Conservation (phyloP, 805 yeast genomes). For the Blastobotrys chiropterorum region DNA sequence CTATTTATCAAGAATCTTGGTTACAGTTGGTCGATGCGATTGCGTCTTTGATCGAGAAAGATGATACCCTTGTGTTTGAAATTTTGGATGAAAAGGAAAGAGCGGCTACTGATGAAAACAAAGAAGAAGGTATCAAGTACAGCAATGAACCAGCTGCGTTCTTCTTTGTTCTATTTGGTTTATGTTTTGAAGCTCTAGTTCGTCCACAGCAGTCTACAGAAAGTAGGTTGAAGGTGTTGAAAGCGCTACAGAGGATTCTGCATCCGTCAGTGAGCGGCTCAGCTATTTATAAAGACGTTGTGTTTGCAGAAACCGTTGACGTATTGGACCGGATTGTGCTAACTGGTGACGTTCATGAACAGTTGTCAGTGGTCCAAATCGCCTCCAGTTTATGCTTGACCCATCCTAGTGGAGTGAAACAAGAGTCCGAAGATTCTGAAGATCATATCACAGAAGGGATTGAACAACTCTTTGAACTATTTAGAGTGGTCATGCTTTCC, state of each 20-base stretch:
- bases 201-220: slow-evolving; percentile 32
- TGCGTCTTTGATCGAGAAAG: slow-evolving; percentile 53
- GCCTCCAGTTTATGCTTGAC: slow-evolving; percentile 49
- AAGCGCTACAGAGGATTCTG: slow-evolving; percentile 52
- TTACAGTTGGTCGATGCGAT: slow-evolving; percentile 69
- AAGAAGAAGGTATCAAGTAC: slow-evolving; percentile 22
- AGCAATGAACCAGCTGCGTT: slow-evolving; percentile 37
- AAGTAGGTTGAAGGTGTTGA: slow-evolving; percentile 33
- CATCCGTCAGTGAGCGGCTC: slow-evolving; percentile 51
- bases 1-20: slow-evolving; percentile 59
- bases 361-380: slow-evolving; percentile 45
- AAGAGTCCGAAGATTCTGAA: slow-evolving; percentile 31
- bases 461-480: slow-evolving; percentile 75
- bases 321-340: slow-evolving; percentile 65
- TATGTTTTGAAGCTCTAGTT: slow-evolving; percentile 71
- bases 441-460: slow-evolving; percentile 47
- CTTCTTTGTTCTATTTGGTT: slow-evolving; percentile 74
- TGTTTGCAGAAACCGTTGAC: slow-evolving; percentile 71
- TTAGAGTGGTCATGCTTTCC: slow-evolving; percentile 62
- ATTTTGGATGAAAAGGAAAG: slow-evolving; percentile 52
- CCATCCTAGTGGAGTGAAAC: slow-evolving; percentile 28
- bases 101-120: slow-evolving; percentile 26
- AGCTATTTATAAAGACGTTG: slow-evolving; percentile 55
- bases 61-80: slow-evolving; percentile 39
- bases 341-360: slow-evolving; percentile 46